Conservation (phyloP, 2,329 filamentous ascomycete species). For the Fusarium torreyae region DNA sequence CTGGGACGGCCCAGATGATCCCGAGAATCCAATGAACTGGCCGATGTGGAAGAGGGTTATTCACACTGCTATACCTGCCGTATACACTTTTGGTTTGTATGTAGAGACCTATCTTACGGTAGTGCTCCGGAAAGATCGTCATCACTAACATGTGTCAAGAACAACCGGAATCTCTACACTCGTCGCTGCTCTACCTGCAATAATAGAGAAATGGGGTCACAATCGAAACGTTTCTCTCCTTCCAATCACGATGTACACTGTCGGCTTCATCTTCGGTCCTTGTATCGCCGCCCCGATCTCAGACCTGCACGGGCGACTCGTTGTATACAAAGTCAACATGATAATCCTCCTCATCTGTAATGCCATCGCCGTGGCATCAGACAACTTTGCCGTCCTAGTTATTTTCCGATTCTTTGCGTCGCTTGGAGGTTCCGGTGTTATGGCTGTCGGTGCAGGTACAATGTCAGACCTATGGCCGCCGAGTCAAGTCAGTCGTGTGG, state of each 20-base stretch:
- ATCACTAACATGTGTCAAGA: background rate
- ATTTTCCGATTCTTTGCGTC: slow-evolving; percentile 20
- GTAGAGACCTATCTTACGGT: background rate
- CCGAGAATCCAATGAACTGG: slow-evolving; percentile 24
- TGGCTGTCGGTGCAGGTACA: slow-evolving; percentile 20
- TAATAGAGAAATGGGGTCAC: slow-evolving; percentile 6
- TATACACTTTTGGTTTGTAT: slow-evolving; percentile 29
- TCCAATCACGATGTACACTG: slow-evolving; percentile 13
- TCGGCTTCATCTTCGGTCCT: slow-evolving; percentile 19
- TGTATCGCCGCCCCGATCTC: slow-evolving; percentile 22
- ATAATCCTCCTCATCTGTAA: slow-evolving; percentile 17
- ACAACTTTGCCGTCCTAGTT: slow-evolving; percentile 4
- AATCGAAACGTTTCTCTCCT: slow-evolving; percentile 10
- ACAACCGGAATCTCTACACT: slow-evolving; percentile 26
- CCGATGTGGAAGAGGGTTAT: slow-evolving; percentile 13
- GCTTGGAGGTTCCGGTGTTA: slow-evolving; percentile 14
- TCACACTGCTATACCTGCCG: slow-evolving; percentile 15
- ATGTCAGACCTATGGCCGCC: slow-evolving; percentile 9
- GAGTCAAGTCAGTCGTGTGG: slow-evolving; percentile 13
- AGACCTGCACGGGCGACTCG: slow-evolving; percentile 17
- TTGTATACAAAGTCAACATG: slow-evolving; percentile 20
- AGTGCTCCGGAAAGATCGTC: accelerated
- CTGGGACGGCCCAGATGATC: slow-evolving; percentile 17
- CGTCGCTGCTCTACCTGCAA: slow-evolving; percentile 15
- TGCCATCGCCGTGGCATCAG: slow-evolving; percentile 13